These are phyloP conservation scores for Auricularia sp. DNA, from an alignment of 768 basidiomycete genomes.

Conservation along the genomic window DNA sequence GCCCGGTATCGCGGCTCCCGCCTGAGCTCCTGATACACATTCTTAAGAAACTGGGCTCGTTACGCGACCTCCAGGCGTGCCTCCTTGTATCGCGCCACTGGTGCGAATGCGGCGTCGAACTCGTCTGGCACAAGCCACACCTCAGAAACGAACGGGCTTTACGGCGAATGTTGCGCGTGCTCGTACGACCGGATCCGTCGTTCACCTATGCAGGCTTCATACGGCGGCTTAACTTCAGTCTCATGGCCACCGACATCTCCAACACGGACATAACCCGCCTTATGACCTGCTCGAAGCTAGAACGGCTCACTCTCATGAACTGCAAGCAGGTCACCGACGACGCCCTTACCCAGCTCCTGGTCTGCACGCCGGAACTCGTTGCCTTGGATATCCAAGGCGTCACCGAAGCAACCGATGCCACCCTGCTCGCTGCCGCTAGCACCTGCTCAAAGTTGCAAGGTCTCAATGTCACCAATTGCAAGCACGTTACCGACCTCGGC, in stretches of 20 bases:
- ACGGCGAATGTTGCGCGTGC: slow-evolving; percentile 65
- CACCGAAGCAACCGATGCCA: slow-evolving; percentile 53
- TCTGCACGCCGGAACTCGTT: slow-evolving; percentile 64
- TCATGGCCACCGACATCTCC: slow-evolving; percentile 55
- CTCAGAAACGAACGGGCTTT: slow-evolving; percentile 63
- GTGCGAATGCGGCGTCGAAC: slow-evolving; percentile 93
- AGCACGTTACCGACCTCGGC: slow-evolving; percentile 65
- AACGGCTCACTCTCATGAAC: slow-evolving; percentile 80
- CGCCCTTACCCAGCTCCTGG: slow-evolving; percentile 54
- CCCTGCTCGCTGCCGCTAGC: slow-evolving; percentile 60
- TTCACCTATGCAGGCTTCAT: slow-evolving; percentile 86
- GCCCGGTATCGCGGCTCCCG: slow-evolving; percentile 63
- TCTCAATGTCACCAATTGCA: slow-evolving; percentile 82
- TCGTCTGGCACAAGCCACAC: slow-evolving; percentile 87
- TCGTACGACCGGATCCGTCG: slow-evolving; percentile 51
- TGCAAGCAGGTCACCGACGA: slow-evolving; percentile 60
- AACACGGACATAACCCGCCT: slow-evolving; percentile 69
- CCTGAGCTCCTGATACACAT: slow-evolving; percentile 91
- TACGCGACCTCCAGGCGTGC: slow-evolving; percentile 62
- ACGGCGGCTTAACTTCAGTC: slow-evolving; percentile 81
- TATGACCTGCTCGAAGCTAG: slow-evolving; percentile 66
- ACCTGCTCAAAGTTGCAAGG: slow-evolving; percentile 76
- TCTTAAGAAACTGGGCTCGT: slow-evolving; percentile 68
- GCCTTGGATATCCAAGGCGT: slow-evolving; percentile 81
- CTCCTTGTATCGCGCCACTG: slow-evolving; percentile 82